A percentile compares a stretch with the other conserved stretches of the same genome.
Evolutionary conservation across 1,284 basidiomycete genomes (phyloP).

Genomic region (Pyrrhoderma lamaoense): DNA sequence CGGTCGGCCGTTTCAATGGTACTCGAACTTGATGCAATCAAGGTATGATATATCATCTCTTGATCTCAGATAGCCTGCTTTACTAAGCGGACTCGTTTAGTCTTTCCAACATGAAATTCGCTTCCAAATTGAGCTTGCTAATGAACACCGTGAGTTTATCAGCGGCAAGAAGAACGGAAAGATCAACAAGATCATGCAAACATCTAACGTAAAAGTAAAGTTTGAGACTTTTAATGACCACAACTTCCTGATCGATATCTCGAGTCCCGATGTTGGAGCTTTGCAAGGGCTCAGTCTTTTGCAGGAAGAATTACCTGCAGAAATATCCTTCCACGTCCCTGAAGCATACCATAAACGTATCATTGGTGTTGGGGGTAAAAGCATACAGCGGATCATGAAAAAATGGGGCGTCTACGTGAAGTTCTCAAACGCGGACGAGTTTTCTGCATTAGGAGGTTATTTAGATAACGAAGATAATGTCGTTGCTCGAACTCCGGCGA

Average conservation of each 20-base stretch:
- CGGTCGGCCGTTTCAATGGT: constrained; percentile 81
- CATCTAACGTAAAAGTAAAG: constrained; percentile 94
- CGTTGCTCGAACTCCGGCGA: constrained; percentile 92
- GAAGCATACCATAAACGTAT: constrained; percentile 99
- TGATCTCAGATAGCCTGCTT: constrained; percentile 7
- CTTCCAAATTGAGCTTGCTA: constrained; percentile 97
- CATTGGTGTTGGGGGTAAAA: constrained; percentile 96
- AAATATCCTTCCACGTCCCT: constrained; percentile 98
- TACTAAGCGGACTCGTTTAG: too few relatives aligned
- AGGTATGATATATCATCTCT: constrained; percentile 40
- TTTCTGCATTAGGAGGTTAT: constrained; percentile 90
- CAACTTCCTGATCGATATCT: constrained; percentile 96
- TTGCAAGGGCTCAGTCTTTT: constrained; percentile 85
- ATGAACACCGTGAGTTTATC: constrained; percentile 98
- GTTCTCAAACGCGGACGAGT: constrained; percentile 98
- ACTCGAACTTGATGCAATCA: constrained; percentile 85
- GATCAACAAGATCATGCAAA: constrained; percentile 98
- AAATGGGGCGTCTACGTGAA: constrained; percentile 99
- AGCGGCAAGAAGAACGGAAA: constrained; percentile 98
- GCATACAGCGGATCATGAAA: constrained; percentile 99
- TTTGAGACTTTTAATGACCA: constrained; percentile 99
- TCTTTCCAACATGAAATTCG: constrained; percentile 95
- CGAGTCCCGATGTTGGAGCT: constrained; percentile 75
- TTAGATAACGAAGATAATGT: constrained; percentile 99
- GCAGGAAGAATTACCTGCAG: constrained; percentile 97